These are phyloP conservation scores for Trichothecium sympodiale DNA, from an alignment of 2,329 filamentous ascomycete species.

Conservation along the genomic window DNA sequence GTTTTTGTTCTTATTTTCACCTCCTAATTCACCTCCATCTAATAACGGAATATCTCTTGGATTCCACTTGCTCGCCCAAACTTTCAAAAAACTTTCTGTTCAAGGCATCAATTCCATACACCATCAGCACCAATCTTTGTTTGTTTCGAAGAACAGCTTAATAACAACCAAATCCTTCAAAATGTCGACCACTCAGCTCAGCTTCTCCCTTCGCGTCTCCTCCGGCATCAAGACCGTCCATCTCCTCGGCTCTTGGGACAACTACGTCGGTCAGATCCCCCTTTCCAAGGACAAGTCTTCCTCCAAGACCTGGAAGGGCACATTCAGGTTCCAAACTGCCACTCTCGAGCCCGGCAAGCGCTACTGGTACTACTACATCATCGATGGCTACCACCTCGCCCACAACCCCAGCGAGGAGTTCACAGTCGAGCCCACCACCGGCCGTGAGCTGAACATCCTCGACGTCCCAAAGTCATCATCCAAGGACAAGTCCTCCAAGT, in stretches of 20 bases:
- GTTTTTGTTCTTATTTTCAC: slow-evolving; percentile 16
- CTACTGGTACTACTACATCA: slow-evolving; percentile 99
- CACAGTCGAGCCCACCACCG: slow-evolving; percentile 90
- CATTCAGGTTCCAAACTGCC: slow-evolving; percentile 85
- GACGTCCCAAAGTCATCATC: slow-evolving; percentile 58
- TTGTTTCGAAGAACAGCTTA: slow-evolving; percentile 9
- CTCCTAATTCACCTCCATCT: slow-evolving; percentile 21
- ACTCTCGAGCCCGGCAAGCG: slow-evolving; percentile 80
- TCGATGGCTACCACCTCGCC: slow-evolving; percentile 95
- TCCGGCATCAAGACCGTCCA: slow-evolving; percentile 96
- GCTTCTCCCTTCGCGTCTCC: slow-evolving; percentile 92
- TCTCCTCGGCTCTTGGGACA: slow-evolving; percentile 95
- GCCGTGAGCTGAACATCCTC: slow-evolving; percentile 94
- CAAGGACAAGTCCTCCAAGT: slow-evolving; percentile 30
- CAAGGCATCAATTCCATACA: slow-evolving; percentile 7
- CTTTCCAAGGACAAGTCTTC: slow-evolving; percentile 78
- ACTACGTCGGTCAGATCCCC: slow-evolving; percentile 88
- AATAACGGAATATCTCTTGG: slow-evolving; percentile 37
- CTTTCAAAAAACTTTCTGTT: slow-evolving; percentile 15
- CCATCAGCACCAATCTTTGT: slow-evolving; percentile 6
- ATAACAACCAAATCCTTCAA: slow-evolving; percentile 21
- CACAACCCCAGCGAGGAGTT: slow-evolving; percentile 88
- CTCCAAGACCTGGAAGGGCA: slow-evolving; percentile 90
- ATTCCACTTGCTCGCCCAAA: slow-evolving; percentile 44
- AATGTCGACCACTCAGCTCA: slow-evolving; percentile 89